Conservation (phyloP, 495 filamentous ascomycete genomes). For the Lepraria neglecta region DNA sequence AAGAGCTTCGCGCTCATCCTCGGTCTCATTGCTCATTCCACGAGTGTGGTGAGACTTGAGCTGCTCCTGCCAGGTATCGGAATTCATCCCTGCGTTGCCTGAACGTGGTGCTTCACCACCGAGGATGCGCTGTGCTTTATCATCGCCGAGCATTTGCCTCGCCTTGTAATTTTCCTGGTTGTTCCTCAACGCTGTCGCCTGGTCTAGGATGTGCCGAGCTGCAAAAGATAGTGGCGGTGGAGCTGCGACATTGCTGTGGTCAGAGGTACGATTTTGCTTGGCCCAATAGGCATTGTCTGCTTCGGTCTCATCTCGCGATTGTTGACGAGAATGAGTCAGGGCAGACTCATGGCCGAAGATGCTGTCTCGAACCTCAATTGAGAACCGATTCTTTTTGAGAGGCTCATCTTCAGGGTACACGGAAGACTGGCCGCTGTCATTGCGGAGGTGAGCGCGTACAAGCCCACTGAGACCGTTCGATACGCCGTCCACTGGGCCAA, state of each 20-base stretch:
- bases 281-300: slow-evolving; percentile 39
- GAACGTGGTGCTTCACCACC: slow-evolving; percentile 25
- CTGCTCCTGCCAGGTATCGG: slow-evolving; percentile 27
- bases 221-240: slow-evolving; percentile 27
- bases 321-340: slow-evolving; percentile 16
- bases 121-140: slow-evolving; percentile 29
- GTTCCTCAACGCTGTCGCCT: slow-evolving; percentile 30
- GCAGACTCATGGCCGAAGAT: slow-evolving; percentile 30
- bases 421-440: slow-evolving; percentile 74
- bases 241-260: slow-evolving; percentile 8
- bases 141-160: slow-evolving; percentile 26
- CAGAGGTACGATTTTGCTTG: slow-evolving; percentile 18
- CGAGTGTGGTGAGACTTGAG: slow-evolving; percentile 40
- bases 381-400: slow-evolving; percentile 37
- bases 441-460: slow-evolving; percentile 79
- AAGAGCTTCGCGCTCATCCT: slow-evolving; percentile 69
- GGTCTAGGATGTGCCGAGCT: slow-evolving; percentile 33
- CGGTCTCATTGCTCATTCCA: slow-evolving; percentile 53
- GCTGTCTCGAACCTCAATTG: slow-evolving; percentile 31
- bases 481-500: slow-evolving; percentile 47
- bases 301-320: slow-evolving; percentile 46
- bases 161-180: slow-evolving; percentile 29
- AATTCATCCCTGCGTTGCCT: slow-evolving; percentile 15
- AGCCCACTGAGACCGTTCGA: slow-evolving; percentile 69
- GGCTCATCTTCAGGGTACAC: slow-evolving; percentile 53